Evolutionary conservation across 2,329 filamentous ascomycete species (phyloP), one percentile per base, ranked within the genome.

Genomic region (Aureobasidium sp.): DNA sequence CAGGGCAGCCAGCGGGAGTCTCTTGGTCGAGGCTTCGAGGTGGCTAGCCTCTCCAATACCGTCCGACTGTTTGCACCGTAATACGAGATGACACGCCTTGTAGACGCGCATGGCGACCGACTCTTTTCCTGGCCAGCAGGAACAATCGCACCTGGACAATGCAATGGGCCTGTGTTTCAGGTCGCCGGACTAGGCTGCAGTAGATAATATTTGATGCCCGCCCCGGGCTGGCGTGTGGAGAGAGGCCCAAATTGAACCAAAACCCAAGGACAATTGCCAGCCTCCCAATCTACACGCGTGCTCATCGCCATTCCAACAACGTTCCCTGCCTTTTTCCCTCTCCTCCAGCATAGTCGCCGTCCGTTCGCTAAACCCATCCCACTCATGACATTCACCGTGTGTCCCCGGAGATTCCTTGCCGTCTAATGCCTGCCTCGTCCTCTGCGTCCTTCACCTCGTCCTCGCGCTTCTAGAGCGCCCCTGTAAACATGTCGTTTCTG

Each of bases 401-500:
- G 21, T 35, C 17, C 8, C 25, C 38, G 25, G 25, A 31, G 37
- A 15, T 31, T 55, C 51, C 19, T 33, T 43, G 51, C 4, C 47
- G 33, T 47, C 47, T 49, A 27, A 60, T 60, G 59, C 40, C 47
- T 50, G 42, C 50, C 47, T 54, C 38, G 27, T 25, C 33, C 38
- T 38, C 49, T 54, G 49, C 19, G 40, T 19, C 59, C 27, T 37
- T 40, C 27, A 40, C 29, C 13, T 40, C 25, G 27, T 43, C 38
- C 35, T 47, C 21, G 54, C 60, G 51, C 43, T 38, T n/a, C 53
- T 57, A 61, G 37, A 58, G 61, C 61, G 54, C 19, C 23, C 42
- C 40, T 19, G 40, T 37, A 29, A 60, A 37, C 35, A 79, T 81
- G 79, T 79, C 78, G 65, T 81, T 81, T 69, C 74, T 81, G 61